Evolutionary conservation across 768 basidiomycete species (phyloP), one percentile per base, ranked within the genome.

Genomic region (Kwoniella bestiolae): DNA sequence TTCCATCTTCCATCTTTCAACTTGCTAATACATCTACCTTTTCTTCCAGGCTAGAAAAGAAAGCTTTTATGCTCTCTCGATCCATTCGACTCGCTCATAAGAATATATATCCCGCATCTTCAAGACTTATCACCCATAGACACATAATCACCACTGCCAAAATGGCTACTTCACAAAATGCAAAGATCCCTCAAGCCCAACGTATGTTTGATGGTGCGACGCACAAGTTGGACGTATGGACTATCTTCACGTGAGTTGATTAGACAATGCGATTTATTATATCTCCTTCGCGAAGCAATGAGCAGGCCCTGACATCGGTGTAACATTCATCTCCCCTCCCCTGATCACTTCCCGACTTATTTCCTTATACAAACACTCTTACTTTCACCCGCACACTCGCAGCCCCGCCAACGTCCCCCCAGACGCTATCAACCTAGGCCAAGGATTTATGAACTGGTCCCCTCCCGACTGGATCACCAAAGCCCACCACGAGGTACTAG

Each of bases 371-470:
- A n/a, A n/a, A n/a, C n/a, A n/a, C n/a, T n/a, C n/a, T n/a, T n/a
- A n/a, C n/a, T n/a, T n/a, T n/a, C n/a, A n/a, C n/a, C n/a, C n/a
- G n/a, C n/a, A n/a, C n/a, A n/a, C n/a, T n/a, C n/a, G 47, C 78
- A 96, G 93, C 78, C 92, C 86, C 47, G 89, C 85, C 45, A 95
- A 96, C 75, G 85, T 98, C 68, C 95, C 95, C 0, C 68, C 86
- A 9, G 92, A 97, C 78, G 92, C 92, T 70, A 90, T 99, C 78
- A 99, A 99, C 82, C 89, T 99, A 47, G 95, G 95, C 3, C 95
- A 88, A 70, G 82, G 77, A 5, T 78, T 79, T 71, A 80, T 79
- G 79, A 79, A 78, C 70, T 82, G 81, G 81, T 73, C 79, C 25
- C 81, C 81, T 11, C 80, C 81, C 28, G 63, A 73, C n/a, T 82